Conservation (phyloP, 208 protist species). For the Blastocrithidia nonstop region DNA sequence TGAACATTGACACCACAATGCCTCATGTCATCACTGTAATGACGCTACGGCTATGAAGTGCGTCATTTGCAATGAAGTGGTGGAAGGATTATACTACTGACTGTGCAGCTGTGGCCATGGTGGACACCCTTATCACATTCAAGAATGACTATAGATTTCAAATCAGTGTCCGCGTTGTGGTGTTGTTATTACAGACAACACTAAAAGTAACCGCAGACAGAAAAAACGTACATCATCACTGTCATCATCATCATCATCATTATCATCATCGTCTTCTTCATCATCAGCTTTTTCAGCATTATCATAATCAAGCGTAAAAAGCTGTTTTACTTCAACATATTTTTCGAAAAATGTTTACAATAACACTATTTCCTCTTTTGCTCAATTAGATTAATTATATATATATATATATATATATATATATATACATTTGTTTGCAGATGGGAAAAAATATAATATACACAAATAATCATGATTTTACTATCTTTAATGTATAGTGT, state of each 20-base stretch:
- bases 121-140: conserved; percentile 65
- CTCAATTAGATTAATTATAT: background rate
- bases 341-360: background rate
- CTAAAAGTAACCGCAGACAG: background rate
- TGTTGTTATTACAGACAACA: conserved; percentile 16
- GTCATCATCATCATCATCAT: background rate
- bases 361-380: background rate
- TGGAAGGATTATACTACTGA: conserved; percentile 74
- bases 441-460: conserved; percentile 1
- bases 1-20: conserved; percentile 49
- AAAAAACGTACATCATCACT: background rate
- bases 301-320: background rate
- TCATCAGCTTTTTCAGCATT: too few species aligned
- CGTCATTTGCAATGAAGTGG: conserved; percentile 67
- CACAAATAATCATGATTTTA: background rate
- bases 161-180: conserved; percentile 64
- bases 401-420: conserved; percentile 1
- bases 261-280: too few species aligned
- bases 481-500: too few species aligned
- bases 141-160: conserved; percentile 52
- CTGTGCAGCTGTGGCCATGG: conserved; percentile 71
- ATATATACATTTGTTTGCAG: background rate
- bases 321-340: background rate
- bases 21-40: conserved; percentile 27
- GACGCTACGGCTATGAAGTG: conserved; percentile 37